Base-by-base conservation (phyloP, 345 rosid species). In the Zanthoxylum bungeanum region DNA sequence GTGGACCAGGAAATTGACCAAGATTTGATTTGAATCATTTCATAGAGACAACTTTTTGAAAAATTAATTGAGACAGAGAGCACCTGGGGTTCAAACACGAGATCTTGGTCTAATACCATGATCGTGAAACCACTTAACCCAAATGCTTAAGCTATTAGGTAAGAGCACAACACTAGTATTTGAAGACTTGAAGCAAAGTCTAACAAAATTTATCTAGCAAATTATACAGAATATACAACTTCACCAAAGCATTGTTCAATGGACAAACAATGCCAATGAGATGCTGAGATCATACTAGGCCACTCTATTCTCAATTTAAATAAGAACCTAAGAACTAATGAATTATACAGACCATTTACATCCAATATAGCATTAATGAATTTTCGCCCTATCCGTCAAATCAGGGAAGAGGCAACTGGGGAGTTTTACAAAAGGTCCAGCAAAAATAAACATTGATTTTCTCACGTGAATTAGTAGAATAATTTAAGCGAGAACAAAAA, bases 251-350 rank as follows among this genome's bases (percentile, higher is more conserved):
- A 11, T 57, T 37, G 25, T 28, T 30, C 16, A 46, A 27, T 34
- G 44, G 27, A 17, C 7, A 64, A 36, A 64, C 28, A 46, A 68
- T 22, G 22, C 57, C 37, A 53, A 47, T 21, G n/a, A 66, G 33
- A 42, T 14, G 30, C 63, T 34, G 50, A 9, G 39, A 44, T 61
- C 22, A 11, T 3, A 73, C 46, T n/a, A 60, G 8, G 40, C 68
- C 24, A 72, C 17, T 24, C 67, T 56, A 37, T 50, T 34, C 9
- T 22, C 5, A 64, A 58, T 66, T 66, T 31, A 68, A 55, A 55
- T 53, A 28, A 55, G 52, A 52, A 39, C 14, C 49, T 16, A 34
- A 36, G 14, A 25, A 17, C 11, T 14, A 44, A 47, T 64, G 7
- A 47, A 27, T n/a, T 64, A 27, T 28, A 28, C 1, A 68, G 59